A percentile compares a stretch with the other conserved stretches of the same genome.
phyloP scores from a whole-genome alignment of 495 filamentous ascomycete species.

The Penicillium paxilli region DNA sequence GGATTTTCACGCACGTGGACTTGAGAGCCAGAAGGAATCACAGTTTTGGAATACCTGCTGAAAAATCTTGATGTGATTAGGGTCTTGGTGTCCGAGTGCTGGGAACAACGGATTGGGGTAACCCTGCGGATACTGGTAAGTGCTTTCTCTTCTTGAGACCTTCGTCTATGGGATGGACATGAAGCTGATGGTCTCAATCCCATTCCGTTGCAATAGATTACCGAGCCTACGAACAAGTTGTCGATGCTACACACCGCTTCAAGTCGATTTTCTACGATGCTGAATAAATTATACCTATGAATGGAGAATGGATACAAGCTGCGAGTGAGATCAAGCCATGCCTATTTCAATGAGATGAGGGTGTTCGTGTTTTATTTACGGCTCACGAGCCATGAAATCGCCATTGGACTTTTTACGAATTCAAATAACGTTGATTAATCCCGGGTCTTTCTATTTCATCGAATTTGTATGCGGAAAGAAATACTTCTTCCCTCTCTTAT shows the following conservation, averaged over 20 bases:
- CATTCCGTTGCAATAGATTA: conserved; percentile 60
- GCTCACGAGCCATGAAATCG: background rate
- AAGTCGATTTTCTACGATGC: conserved; percentile 75
- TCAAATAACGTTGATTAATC: background rate
- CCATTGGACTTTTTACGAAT: background rate
- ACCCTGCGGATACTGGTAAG: conserved; percentile 39
- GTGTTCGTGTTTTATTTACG: background rate
- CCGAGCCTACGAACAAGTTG: conserved; percentile 74
- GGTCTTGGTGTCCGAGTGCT: conserved; percentile 77
- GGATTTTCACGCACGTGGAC: background rate
- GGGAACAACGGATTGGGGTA: conserved; percentile 77
- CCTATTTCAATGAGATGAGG: background rate
- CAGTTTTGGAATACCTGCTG: background rate
- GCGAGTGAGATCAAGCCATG: background rate
- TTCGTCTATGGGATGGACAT: background rate
- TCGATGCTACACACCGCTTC: conserved; percentile 84
- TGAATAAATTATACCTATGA: conserved; percentile 10
- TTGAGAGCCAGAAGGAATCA: background rate
- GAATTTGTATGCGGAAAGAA: background rate
- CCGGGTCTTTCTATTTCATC: background rate
- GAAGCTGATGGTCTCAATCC: background rate
- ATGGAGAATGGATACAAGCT: background rate
- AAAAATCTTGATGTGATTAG: conserved; percentile 2
- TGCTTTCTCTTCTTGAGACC: conserved; percentile 7
- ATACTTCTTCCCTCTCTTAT: background rate